phyloP scores from a whole-genome alignment of 305 asterid genomes.

The Fraxinus paxiana region DNA sequence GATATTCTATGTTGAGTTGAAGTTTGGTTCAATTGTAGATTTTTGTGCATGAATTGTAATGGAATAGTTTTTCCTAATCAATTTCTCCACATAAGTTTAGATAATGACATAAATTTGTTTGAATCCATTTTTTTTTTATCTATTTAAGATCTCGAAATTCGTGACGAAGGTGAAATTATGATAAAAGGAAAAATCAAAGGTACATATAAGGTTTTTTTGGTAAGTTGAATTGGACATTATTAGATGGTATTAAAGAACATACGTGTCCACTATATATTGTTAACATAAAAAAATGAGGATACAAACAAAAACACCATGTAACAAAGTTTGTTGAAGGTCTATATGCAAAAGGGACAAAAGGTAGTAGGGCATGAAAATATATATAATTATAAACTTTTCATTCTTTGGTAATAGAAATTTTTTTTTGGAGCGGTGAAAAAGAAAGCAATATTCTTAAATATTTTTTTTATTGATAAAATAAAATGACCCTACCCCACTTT shows the following conservation, averaged over 20 bases:
- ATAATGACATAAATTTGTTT: not conserved
- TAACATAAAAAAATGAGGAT: not conserved
- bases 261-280: not conserved
- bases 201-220: not conserved
- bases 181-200: not conserved
- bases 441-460: not conserved
- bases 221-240: not conserved
- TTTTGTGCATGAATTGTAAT: slow-evolving; percentile 25
- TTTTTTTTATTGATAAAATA: not conserved
- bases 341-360: not conserved
- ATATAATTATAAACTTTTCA: not conserved
- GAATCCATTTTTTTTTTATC: not conserved
- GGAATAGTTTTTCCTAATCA: not conserved
- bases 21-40: slow-evolving; percentile 1
- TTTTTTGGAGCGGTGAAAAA: not conserved
- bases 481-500: not conserved
- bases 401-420: not conserved
- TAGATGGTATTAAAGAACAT: not conserved
- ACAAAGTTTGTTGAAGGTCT: not conserved
- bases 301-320: not conserved
- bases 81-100: not conserved
- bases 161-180: not conserved
- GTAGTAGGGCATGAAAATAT: not conserved
- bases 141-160: not conserved
- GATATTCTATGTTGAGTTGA: slow-evolving; percentile 7